These are phyloP conservation scores for Chondrostereum purpureum DNA, from an alignment of 1,284 basidiomycete species.

Conservation along the genomic window DNA sequence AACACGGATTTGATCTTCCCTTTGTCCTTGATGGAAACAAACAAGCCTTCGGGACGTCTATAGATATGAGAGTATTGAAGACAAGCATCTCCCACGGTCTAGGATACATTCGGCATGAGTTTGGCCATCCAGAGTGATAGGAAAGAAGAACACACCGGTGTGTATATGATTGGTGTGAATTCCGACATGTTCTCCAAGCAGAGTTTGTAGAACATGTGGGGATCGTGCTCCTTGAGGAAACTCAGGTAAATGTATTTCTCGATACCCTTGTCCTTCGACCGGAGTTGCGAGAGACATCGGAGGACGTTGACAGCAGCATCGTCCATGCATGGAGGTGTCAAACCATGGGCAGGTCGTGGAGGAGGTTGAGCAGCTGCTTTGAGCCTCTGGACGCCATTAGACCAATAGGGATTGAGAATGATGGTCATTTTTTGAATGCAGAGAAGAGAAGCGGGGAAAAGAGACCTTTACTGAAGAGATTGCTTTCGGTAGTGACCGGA, in stretches of 20 bases:
- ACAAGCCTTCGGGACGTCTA: constrained; percentile 65
- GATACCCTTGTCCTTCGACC: constrained; percentile 65
- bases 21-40: constrained; percentile 69
- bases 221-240: constrained; percentile 67
- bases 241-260: constrained; percentile 82
- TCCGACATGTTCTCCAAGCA: constrained; percentile 63
- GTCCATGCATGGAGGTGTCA: constrained; percentile 55
- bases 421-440: constrained; percentile 46
- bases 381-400: constrained; percentile 61
- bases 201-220: constrained; percentile 70
- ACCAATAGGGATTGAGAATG: constrained; percentile 64
- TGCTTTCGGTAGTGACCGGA: no score
- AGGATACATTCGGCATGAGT: constrained; percentile 18
- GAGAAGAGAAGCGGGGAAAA: constrained; percentile 10
- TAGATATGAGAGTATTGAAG: constrained; percentile 72
- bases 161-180: constrained; percentile 85
- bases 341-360: constrained; percentile 45
- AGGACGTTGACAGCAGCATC: constrained; percentile 47
- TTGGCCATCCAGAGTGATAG: neutral
- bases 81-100: constrained; percentile 87
- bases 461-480: no score
- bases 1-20: constrained; percentile 59
- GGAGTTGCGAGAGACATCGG: constrained; percentile 64
- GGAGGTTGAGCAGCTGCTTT: constrained; percentile 49
- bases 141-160: constrained; percentile 44